Percentiles rank a stretch among this genome's conserved stretches.
phyloP scores from a whole-genome alignment of 306 rosid genomes.

The Casuarina cunninghamiana region DNA sequence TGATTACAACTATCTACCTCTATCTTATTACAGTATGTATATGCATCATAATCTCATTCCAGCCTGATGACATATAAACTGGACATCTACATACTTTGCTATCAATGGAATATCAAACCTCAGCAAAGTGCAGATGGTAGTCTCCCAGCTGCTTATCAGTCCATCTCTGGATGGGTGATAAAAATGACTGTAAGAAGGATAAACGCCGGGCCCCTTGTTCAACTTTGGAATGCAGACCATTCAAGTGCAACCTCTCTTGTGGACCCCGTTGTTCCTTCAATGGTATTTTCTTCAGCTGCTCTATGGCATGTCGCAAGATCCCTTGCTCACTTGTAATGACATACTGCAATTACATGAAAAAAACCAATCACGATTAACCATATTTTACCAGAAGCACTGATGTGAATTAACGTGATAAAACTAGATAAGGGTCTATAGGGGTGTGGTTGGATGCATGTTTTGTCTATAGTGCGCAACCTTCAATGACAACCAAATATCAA shows the following conservation, averaged over 20 bases:
- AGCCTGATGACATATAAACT: background rate
- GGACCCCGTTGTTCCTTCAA: slow-evolving; percentile 92
- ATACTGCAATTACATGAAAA: slow-evolving; percentile 45
- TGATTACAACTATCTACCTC: background rate
- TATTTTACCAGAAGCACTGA: background rate
- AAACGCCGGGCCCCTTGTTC: slow-evolving; percentile 59
- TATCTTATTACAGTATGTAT: background rate
- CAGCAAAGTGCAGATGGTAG: slow-evolving; percentile 83
- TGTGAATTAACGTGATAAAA: background rate
- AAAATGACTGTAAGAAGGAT: slow-evolving; percentile 81
- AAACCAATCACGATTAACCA: slow-evolving; percentile 13
- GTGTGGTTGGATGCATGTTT: background rate
- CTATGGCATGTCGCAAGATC: slow-evolving; percentile 79
- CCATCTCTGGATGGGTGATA: slow-evolving; percentile 83
- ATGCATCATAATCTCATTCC: background rate
- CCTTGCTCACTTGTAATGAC: slow-evolving; percentile 88
- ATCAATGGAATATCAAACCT: slow-evolving; percentile 57
- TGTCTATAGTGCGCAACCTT: background rate
- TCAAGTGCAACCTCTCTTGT: slow-evolving; percentile 86
- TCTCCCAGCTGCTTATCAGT: slow-evolving; percentile 91
- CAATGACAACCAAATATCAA: background rate
- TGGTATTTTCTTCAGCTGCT: slow-evolving; percentile 89
- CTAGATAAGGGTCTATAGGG: background rate
- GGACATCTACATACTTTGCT: slow-evolving; percentile 6
- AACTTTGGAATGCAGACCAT: slow-evolving; percentile 69